Base-by-base conservation (phyloP, 2,329 filamentous ascomycete genomes). In the Penicillium sp. region DNA sequence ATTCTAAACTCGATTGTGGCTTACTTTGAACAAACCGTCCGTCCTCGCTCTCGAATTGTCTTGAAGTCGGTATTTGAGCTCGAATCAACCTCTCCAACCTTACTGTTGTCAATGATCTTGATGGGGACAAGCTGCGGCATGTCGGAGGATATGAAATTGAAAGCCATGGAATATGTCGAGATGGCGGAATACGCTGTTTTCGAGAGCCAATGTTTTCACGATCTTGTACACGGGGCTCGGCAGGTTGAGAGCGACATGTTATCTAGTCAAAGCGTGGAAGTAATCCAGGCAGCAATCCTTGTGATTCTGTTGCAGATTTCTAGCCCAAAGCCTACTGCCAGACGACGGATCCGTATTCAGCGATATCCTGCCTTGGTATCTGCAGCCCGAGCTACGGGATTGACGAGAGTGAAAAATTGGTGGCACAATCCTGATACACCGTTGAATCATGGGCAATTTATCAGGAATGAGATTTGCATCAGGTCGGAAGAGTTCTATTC, bases 11-110 rank as follows among this genome's bases (percentile, higher is more conserved):
- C 60, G 7, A 53, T 64, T 28, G 19, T 56, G 13, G 64, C 61
- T n/a, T 66, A 66, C 35, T 66, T 66, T 17, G 64, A 66, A 10
- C 24, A 53, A 9, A 66, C 62, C 1, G 64, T 66, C 24, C 59
- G 64, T 3, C 64, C 64, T n/a, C 61, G 64, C 28, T 66, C 61
- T 40, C 61, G 64, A 30, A 61, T 66, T 24, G 59, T 64, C 19
- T 44, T 64, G 22, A 66, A 62, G 51, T 60, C 62, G 7, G 24
- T 42, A 9, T 66, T 66, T 45, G 26, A 59, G 24, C 59, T 66
- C 7, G 49, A 53, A 17, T 53, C 30, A 5, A 45, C 30, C 1
- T 64, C 61, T 7, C 19, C 50, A 1, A 55, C 50, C 0, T 47
- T 64, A 13, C 53, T 66, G 7, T 26, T 64, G 7, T 26, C 54